Percentiles rank a stretch among this genome's conserved stretches.
Evolutionary conservation across 73 alveolate species (phyloP).

Genomic region (Paramecium biaurelia): DNA sequence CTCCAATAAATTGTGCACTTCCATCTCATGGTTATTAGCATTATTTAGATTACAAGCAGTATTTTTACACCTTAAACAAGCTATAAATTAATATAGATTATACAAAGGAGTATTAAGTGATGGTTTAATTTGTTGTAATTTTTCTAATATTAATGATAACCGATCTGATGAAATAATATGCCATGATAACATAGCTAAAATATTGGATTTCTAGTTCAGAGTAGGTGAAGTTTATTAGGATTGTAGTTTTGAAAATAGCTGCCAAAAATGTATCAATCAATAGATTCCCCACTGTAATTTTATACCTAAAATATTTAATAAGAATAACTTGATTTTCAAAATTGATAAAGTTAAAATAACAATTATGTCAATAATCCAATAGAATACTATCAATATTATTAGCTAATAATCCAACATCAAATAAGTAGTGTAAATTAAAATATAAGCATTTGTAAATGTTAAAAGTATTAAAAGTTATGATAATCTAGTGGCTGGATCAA

Average conservation of each 20-base stretch:
- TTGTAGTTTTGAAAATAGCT: background rate
- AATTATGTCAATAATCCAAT: background rate
- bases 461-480: background rate
- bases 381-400: background rate
- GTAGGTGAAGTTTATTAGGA: background rate
- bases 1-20: slow-evolving; percentile 10
- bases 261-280: slow-evolving; percentile 9
- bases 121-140: background rate
- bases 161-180: background rate
- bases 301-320: background rate
- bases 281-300: background rate
- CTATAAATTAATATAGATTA: background rate
- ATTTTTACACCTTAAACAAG: background rate
- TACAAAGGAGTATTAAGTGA: background rate
- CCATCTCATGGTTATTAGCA: slow-evolving; percentile 35
- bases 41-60: background rate
- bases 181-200: background rate
- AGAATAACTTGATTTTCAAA: background rate
- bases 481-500: background rate
- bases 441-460: background rate
- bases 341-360: background rate
- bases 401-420: background rate
- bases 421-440: background rate
- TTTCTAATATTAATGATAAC: background rate
- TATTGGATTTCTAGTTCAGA: background rate